A percentile compares a stretch with the other conserved stretches of the same genome.
These are phyloP conservation scores for Astraeus odoratus DNA, from an alignment of 768 basidiomycete genomes.

Conservation along the genomic window DNA sequence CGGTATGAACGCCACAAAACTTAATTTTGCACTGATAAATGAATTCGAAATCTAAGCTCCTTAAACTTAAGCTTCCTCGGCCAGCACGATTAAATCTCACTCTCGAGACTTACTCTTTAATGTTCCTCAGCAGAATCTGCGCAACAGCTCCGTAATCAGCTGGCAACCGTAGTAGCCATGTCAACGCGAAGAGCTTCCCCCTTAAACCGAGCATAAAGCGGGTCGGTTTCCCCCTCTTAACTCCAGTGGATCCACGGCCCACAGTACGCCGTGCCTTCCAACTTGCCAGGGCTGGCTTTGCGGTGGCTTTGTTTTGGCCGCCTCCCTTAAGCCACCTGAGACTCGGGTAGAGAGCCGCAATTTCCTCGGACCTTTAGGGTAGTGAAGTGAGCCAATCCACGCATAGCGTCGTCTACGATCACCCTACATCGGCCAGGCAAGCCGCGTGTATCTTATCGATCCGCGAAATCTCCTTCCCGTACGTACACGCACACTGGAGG, in stretches of 20 bases:
- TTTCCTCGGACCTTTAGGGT: no score
- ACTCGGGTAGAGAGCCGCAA: no score
- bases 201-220: background rate
- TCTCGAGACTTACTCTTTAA: background rate
- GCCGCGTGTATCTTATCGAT: conserved; percentile 14
- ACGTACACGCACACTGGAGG: background rate
- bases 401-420: background rate
- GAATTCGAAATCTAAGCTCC: background rate
- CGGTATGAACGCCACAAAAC: background rate
- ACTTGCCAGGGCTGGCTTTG: no score
- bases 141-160: background rate
- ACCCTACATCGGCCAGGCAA: background rate
- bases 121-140: background rate
- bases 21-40: conserved; percentile 1
- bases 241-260: conserved; percentile 7
- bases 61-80: conserved; percentile 3
- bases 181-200: conserved; percentile 9
- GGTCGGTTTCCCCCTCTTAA: conserved; percentile 2
- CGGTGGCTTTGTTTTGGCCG: no score
- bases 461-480: conserved; percentile 4
- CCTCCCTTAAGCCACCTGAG: no score
- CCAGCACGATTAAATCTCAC: background rate
- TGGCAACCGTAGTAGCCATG: conserved; percentile 10
- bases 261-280: no score
- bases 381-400: no score